Conservation (phyloP, 164 flowering plant species). For the Aristolochia fimbriata region DNA sequence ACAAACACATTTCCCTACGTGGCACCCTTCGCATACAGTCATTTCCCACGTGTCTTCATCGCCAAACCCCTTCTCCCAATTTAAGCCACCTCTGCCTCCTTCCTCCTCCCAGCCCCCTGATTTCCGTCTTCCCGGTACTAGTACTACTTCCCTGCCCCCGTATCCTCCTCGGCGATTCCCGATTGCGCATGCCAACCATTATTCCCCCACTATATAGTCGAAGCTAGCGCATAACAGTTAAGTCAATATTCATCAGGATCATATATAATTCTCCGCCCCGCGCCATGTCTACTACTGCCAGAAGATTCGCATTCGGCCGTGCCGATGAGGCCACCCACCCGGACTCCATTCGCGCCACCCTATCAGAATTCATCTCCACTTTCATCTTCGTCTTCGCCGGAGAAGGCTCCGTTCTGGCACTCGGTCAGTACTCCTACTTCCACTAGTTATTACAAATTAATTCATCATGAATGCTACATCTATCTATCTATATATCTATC, state of each 20-base stretch:
- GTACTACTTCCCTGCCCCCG: no score
- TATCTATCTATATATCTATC: no score
- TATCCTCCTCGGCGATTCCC: no score
- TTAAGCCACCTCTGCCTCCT: neutral
- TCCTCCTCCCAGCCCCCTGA: neutral
- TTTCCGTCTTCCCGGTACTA: no score
- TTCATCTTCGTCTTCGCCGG: conserved; percentile 35
- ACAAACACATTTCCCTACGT: conserved; percentile 4
- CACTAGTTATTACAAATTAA: no score
- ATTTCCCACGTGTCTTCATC: conserved; percentile 3
- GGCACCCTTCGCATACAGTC: conserved; percentile 2
- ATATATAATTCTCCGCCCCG: neutral
- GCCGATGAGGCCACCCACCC: conserved; percentile 13
- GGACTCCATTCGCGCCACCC: conserved; percentile 8
- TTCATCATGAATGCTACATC: no score
- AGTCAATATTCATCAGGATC: no score
- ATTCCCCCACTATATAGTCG: no score
- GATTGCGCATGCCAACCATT: no score
- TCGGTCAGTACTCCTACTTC: conserved; percentile 2
- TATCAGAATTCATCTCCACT: conserved; percentile 11
- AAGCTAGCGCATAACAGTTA: no score
- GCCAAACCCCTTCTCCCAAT: neutral
- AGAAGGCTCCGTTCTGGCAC: conserved; percentile 15
- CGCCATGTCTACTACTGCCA: conserved; percentile 9
- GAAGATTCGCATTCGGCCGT: conserved; percentile 9